Evolutionary conservation across 441 rosid species (phyloP), one percentile per base, ranked within the genome.

Genomic region (Pelargonium cotyledonis): DNA sequence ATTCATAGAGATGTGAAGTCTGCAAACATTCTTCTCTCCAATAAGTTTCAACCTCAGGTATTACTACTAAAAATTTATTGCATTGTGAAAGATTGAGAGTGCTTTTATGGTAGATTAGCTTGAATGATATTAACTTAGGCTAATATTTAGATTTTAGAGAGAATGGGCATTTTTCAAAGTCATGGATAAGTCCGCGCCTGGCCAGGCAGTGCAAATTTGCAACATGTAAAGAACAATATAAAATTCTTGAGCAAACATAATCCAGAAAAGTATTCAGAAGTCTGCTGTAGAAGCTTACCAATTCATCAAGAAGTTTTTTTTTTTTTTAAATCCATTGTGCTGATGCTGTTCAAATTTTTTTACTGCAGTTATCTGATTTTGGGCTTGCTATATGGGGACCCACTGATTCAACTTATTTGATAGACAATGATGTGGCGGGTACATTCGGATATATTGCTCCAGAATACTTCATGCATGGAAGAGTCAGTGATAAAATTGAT

Each of bases 401-500:
- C 70, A 73, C 60, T 4, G 60, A 88, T 38, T 79, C 88, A 53
- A 75, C 88, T 23, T 78, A 79, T 40, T 66, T 76, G 66, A 70
- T 80, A 16, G 79, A 84, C 82, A 80, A 85, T 16, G 97, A 80
- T 68, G 89, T 93, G 44, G 85, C 89, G 3, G 98, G 98, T 73
- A 93, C 98, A 47, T 93, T 93, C 77, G 98, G 98, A 96, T 81
- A 53, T 90, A 65, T 93, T 83, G 98, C 98, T 73, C 98, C 98
- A 21, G 98, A 93, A 77, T 93, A 91, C 71, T 88, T 93, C 83
- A 81, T 85, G 90, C 86, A 88, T 65, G 98, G 97, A 51, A 89
- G 85, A 79, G 86, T 91, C 73, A 88, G 87, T 49, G 90, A 93
- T 80, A 93, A 89, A 85, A 79, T 89, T 41, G 98, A 93, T 76